Evolutionary conservation across 2,329 filamentous ascomycete genomes (phyloP).

Genomic region (Colletotrichum incanum): DNA sequence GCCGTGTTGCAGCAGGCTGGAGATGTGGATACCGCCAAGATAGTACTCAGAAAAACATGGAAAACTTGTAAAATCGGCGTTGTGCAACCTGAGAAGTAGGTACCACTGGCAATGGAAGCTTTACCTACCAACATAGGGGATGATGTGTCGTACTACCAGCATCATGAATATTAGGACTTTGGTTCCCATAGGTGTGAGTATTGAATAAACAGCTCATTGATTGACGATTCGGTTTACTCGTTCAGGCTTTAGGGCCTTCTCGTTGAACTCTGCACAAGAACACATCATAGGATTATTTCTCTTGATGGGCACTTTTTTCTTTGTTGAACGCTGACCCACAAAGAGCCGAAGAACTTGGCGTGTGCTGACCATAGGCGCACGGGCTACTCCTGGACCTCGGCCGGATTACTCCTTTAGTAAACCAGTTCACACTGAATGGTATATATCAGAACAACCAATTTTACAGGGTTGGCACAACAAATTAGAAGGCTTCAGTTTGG

Average conservation of each 20-base stretch:
- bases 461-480: not conserved
- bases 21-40: not conserved
- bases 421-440: not conserved
- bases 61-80: not conserved
- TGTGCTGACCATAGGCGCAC: not conserved
- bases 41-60: not conserved
- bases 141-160: not conserved
- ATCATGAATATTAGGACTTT: not conserved
- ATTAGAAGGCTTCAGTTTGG: not conserved
- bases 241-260: too few relatives aligned
- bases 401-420: not conserved
- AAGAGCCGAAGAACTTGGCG: constrained; percentile 4
- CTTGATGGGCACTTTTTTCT: not conserved
- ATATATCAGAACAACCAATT: not conserved
- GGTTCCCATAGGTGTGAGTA: not conserved
- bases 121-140: too few relatives aligned
- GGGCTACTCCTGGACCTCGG: constrained; percentile 9
- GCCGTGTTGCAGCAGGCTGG: too few relatives aligned
- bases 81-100: not conserved
- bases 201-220: too few relatives aligned
- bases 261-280: not conserved
- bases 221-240: too few relatives aligned
- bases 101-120: too few relatives aligned
- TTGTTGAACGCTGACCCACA: constrained; percentile 17
- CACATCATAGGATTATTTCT: not conserved